A percentile compares a stretch with the other conserved stretches of the same genome.
Conservation (phyloP, 345 rosid species). For the Ailanthus altissimus region DNA sequence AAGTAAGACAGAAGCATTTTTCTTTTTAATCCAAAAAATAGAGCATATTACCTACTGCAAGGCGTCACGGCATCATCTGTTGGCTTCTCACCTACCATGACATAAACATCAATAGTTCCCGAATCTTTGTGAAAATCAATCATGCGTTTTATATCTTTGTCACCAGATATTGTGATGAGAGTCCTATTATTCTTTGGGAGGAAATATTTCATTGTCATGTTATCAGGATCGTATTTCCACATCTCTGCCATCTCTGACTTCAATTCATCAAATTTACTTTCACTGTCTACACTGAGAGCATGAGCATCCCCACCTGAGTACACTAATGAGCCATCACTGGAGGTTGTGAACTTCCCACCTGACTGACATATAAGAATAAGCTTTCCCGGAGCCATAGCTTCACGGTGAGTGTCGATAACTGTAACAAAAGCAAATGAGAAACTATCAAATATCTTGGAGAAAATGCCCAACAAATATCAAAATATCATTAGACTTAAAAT, state of each 20-base stretch:
- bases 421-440: conserved; percentile 6
- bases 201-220: conserved; percentile 52
- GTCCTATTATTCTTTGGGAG: conserved; percentile 51
- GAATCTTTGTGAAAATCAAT: conserved; percentile 47
- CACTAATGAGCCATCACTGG: conserved; percentile 40
- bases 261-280: conserved; percentile 47
- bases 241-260: conserved; percentile 53
- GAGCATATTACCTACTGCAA: conserved; percentile 32
- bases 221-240: conserved; percentile 39
- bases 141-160: conserved; percentile 51
- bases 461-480: background rate
- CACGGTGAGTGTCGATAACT: background rate
- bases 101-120: conserved; percentile 46
- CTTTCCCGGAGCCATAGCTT: conserved; percentile 46
- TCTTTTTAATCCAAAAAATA: background rate
- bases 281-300: conserved; percentile 40
- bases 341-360: conserved; percentile 49
- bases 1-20: background rate
- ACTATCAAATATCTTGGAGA: background rate
- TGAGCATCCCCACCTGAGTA: conserved; percentile 65
- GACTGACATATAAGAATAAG: conserved; percentile 56
- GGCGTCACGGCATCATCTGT: conserved; percentile 17
- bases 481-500: background rate
- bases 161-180: conserved; percentile 45
- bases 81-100: conserved; percentile 22